Evolutionary conservation across 75 land plant species (phyloP), one percentile per base, ranked within the genome.

Genomic region (Azolla pinnata): DNA sequence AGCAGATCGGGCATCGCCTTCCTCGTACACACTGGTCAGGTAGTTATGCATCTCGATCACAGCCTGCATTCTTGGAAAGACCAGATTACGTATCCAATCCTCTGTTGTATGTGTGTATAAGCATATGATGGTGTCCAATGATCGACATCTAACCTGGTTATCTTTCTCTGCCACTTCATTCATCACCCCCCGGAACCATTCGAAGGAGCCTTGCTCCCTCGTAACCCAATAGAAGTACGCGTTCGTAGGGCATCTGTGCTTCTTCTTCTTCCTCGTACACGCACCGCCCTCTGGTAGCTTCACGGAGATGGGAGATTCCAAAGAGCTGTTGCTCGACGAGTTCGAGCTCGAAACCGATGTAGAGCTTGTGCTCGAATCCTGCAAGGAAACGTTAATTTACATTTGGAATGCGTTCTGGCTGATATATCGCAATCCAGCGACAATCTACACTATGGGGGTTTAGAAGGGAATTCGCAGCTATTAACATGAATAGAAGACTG

Each of bases 31-130:
- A 62, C 93, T 85, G 0, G 86, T 85, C 44, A 88, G 67, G 64
- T 87, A 81, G 69, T 87, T 87, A 64, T 87, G 91, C 91, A 87
- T 87, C 57, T 87, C 91, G 44, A 87, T 87, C 4, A 76, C 67
- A 40, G 72, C 68, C 88, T 85, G 73, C 61, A 67, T n/a, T n/a
- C n/a, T n/a, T n/a, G n/a, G n/a, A n/a, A n/a, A n/a, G n/a, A n/a
- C n/a, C n/a, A n/a, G n/a, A n/a, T n/a, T n/a, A n/a, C n/a, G n/a
- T n/a, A n/a, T n/a, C n/a, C n/a, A n/a, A n/a, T n/a, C n/a, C n/a
- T n/a, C n/a, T n/a, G n/a, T n/a, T n/a, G n/a, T n/a, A n/a, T n/a
- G n/a, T n/a, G n/a, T n/a, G n/a, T n/a, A n/a, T n/a, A n/a, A n/a
- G n/a, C n/a, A n/a, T n/a, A n/a, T n/a, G n/a, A n/a, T n/a, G n/a